Evolutionary conservation across 768 basidiomycete species (phyloP).

Genomic region (Atractiella rhizophila): DNA sequence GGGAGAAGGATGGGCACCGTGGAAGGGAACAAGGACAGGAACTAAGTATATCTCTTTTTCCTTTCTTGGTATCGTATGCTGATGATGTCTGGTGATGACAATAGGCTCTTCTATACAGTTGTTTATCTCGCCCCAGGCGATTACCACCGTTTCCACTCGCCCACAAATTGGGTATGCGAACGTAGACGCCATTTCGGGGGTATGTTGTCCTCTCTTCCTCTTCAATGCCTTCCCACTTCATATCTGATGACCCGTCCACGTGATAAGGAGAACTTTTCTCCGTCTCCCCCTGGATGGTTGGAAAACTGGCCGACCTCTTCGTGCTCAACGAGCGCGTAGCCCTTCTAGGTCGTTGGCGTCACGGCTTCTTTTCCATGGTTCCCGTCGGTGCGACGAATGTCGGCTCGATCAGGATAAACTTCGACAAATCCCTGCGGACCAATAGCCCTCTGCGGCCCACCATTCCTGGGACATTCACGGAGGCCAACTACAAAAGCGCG

Average conservation of each 20-base stretch:
- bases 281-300: conserved; percentile 86
- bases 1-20: conserved; percentile 9
- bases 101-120: conserved; percentile 72
- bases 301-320: conserved; percentile 70
- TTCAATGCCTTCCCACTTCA: neutral
- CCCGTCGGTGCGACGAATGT: conserved; percentile 98
- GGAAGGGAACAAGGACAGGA: too few species aligned
- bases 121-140: conserved; percentile 96
- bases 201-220: conserved; percentile 19
- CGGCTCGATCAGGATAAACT: conserved; percentile 83
- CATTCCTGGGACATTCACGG: conserved; percentile 49
- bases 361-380: conserved; percentile 92
- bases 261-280: conserved; percentile 64
- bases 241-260: neutral
- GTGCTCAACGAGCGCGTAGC: conserved; percentile 97
- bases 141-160: conserved; percentile 91
- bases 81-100: too few species aligned
- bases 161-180: conserved; percentile 92
- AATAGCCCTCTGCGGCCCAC: conserved; percentile 41
- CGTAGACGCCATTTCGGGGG: conserved; percentile 82
- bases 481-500: conserved; percentile 71
- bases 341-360: conserved; percentile 71
- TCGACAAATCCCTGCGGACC: conserved; percentile 71
- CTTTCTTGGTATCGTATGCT: too few species aligned
- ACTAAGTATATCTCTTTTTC: too few species aligned